Evolutionary conservation across 179 eudicot genomes (phyloP), one percentile per base, ranked within the genome.

Genomic region (Spinacia oleracea): DNA sequence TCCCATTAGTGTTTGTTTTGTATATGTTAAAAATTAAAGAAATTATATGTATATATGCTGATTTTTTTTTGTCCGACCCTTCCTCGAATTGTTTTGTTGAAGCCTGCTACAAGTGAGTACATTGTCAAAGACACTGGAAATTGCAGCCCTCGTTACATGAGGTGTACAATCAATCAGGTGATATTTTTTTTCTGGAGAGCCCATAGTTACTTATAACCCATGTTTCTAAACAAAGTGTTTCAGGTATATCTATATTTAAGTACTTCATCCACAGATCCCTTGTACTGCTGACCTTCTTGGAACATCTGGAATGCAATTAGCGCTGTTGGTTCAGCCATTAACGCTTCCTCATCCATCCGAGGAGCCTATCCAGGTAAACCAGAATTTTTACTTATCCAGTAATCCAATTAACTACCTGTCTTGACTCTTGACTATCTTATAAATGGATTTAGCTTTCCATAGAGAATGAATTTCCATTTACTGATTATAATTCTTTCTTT

Each of bases 101-200:
- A 95, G 98, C 90, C 98, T 81, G 97, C 98, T 55, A 90, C 98
- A 48, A 87, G 92, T 83, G 92, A 91, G 78, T 93, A 88, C 78
- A 88, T 95, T 77, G 98, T 90, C 75, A 88, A 85, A 84, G 98
- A 95, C 83, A 93, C 97, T 72, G 98, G 98, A 77, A 95, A 95
- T 78, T 90, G 97, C 93, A 93, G 97, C 79, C 98, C 98, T 29
- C 97, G 98, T 29, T 93, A 88, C 88, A 87, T 95, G 90, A 91
- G 98, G 85, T 93, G 98, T 84, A 93, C 98, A 35, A 84, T 95
- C 80, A 95, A 93, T 80, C 97, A 93, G 98, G 97, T 95, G 73
- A 77, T 79, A 32, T 2, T 53, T 23, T 27, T 70, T 78, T 59
- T 38, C 42, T 38, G 35, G 58, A 35, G 75, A 65, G 64, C 46